phyloP scores from a whole-genome alignment of 2,329 filamentous ascomycete genomes.

The Metarhizium anisopliae region DNA sequence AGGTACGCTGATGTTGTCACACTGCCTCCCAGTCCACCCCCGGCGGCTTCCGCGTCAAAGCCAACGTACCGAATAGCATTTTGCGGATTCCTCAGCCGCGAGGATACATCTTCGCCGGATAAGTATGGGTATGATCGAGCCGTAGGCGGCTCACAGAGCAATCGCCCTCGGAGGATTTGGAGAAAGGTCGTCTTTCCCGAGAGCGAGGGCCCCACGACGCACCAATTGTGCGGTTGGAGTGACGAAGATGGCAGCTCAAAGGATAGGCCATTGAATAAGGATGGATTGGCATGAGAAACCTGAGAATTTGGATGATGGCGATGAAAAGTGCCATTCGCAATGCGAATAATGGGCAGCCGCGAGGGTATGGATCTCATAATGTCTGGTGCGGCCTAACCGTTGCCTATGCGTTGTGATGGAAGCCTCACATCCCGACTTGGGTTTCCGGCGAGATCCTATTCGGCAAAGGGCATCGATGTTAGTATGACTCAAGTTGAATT shows the following conservation, averaged over 20 bases:
- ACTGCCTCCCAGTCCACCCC: constrained; percentile 40
- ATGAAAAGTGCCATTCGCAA: constrained; percentile 77
- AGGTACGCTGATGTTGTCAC: constrained; percentile 68
- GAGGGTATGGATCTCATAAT: constrained; percentile 9
- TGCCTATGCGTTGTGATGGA: constrained; percentile 7
- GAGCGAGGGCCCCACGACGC: constrained; percentile 70
- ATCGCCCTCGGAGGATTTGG: constrained; percentile 65
- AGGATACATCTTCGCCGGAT: constrained; percentile 48
- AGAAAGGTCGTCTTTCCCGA: constrained; percentile 77
- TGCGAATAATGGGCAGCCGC: constrained; percentile 55
- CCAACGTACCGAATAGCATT: constrained; percentile 82
- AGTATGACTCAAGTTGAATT: neutral
- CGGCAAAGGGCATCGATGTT: neutral
- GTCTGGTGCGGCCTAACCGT: neutral
- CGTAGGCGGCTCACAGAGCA: constrained; percentile 66
- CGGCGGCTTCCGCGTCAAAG: constrained; percentile 65
- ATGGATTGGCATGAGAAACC: constrained; percentile 49
- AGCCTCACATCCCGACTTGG: neutral
- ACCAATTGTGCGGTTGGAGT: constrained; percentile 58
- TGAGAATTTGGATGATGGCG: constrained; percentile 56
- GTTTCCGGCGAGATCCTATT: no score
- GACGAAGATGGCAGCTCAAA: constrained; percentile 59
- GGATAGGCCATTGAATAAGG: constrained; percentile 62
- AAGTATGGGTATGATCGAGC: constrained; percentile 75
- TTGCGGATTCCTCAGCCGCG: constrained; percentile 47